phyloP scores from a whole-genome alignment of 345 rosid genomes.

The Populus simonii region DNA sequence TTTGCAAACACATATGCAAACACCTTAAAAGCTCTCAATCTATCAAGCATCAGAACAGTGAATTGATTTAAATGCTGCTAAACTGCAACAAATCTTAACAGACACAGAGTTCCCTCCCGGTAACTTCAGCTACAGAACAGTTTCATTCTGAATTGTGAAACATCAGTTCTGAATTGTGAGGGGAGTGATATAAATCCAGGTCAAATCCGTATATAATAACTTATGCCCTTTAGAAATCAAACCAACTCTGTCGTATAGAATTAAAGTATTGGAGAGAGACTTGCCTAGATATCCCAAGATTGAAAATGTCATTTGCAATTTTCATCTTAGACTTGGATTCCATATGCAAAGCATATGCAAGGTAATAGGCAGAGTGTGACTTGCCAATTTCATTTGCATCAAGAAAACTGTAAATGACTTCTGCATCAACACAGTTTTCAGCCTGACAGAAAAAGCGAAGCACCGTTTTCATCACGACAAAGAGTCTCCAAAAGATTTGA shows the following conservation, averaged over 20 bases:
- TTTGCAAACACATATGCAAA: neutral
- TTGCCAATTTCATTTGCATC: constrained; percentile 80
- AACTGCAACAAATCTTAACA: neutral
- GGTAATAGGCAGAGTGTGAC: constrained; percentile 57
- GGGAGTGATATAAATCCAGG: neutral
- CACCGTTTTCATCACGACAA: neutral
- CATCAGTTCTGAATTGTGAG: neutral
- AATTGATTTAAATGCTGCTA: neutral
- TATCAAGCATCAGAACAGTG: neutral
- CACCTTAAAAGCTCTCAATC: neutral
- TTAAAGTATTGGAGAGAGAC: neutral
- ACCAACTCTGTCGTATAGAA: neutral
- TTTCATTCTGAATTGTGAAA: neutral
- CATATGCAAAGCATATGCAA: constrained; percentile 67
- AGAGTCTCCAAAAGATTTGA: neutral
- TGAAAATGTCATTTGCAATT: constrained; percentile 73
- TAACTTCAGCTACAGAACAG: neutral
- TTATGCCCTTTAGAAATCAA: neutral
- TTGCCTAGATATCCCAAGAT: constrained; percentile 69
- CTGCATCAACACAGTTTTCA: constrained; percentile 69
- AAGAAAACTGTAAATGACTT: constrained; percentile 72
- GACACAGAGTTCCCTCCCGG: neutral
- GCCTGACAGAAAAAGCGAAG: constrained; percentile 46
- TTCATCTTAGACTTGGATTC: constrained; percentile 72
- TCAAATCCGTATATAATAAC: neutral